These are phyloP conservation scores for Phytophthora fragariaefolia DNA, from an alignment of 352 stramenopile genomes.

Conservation along the genomic window DNA sequence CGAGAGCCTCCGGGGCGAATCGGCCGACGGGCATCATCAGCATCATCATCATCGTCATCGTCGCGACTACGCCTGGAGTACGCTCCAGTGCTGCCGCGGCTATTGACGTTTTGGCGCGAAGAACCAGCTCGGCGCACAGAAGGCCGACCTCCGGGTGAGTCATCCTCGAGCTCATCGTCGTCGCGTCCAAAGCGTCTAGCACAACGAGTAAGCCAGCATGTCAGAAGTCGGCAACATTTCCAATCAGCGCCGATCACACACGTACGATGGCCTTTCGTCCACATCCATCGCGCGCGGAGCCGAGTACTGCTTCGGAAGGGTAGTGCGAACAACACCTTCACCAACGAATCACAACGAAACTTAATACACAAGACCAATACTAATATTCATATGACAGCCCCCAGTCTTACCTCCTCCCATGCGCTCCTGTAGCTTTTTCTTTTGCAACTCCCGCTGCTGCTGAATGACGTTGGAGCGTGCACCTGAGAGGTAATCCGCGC, in stretches of 20 bases:
- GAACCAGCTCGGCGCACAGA: slow-evolving; percentile 32
- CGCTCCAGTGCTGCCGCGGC: slow-evolving; percentile 20
- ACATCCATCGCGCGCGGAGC: slow-evolving; percentile 74
- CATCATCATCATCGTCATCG: slow-evolving; percentile 66
- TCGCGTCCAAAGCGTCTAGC: slow-evolving; percentile 76
- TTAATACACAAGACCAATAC: slow-evolving; percentile 10
- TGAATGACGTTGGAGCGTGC: slow-evolving; percentile 83
- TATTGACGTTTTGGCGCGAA: slow-evolving; percentile 20
- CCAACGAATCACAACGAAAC: neutral
- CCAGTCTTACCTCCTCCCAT: slow-evolving; percentile 83
- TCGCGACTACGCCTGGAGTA: slow-evolving; percentile 43
- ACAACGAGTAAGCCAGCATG: neutral
- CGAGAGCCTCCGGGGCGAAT: slow-evolving; percentile 36
- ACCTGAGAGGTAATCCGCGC: slow-evolving; percentile 62
- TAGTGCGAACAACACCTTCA: slow-evolving; percentile 75
- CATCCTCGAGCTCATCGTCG: slow-evolving; percentile 69
- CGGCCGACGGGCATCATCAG: slow-evolving; percentile 43
- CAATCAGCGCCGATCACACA: neutral
- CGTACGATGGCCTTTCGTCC: slow-evolving; percentile 85
- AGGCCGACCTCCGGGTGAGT: slow-evolving; percentile 30
- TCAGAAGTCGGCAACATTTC: neutral
- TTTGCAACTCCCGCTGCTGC: slow-evolving; percentile 86
- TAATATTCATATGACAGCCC: neutral
- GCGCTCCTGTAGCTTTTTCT: slow-evolving; percentile 87
- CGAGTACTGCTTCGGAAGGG: slow-evolving; percentile 82